Evolutionary conservation across 2,329 filamentous ascomycete genomes (phyloP).

Genomic region (Aspergillus sp.): DNA sequence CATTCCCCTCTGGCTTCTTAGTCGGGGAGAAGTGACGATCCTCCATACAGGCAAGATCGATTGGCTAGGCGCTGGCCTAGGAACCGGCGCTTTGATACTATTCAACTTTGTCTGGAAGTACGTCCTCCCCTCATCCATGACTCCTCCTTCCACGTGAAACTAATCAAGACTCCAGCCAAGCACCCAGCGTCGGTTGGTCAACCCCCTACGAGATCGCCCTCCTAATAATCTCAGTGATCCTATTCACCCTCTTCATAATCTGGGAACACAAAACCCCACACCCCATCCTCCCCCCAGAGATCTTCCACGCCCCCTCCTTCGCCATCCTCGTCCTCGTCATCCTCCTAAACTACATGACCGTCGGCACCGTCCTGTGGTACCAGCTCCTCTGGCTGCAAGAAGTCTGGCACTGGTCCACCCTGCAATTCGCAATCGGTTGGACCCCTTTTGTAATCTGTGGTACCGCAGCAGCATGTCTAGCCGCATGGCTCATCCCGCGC

Average conservation of each 20-base stretch:
- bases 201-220: conserved; percentile 48
- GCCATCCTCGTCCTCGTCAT: conserved; percentile 49
- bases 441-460: conserved; percentile 50
- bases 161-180: conserved; percentile 36
- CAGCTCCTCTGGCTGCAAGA: conserved; percentile 51
- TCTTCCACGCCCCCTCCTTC: conserved; percentile 54
- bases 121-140: conserved; percentile 22
- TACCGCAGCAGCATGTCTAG: conserved; percentile 42
- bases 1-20: conserved; percentile 31
- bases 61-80: conserved; percentile 47
- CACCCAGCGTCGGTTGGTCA: conserved; percentile 52
- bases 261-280: conserved; percentile 50
- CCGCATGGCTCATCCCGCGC: conserved; percentile 53
- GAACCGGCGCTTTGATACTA: conserved; percentile 47
- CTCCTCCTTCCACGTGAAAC: neutral
- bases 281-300: conserved; percentile 53
- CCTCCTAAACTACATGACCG: conserved; percentile 53
- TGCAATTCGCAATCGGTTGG: conserved; percentile 47
- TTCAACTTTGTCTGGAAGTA: conserved; percentile 60
- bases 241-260: conserved; percentile 38
- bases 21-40: conserved; percentile 36
- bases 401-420: conserved; percentile 47
- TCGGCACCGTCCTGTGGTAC: conserved; percentile 57
- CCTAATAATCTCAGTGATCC: conserved; percentile 42
- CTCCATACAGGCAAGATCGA: conserved; percentile 47